These are phyloP conservation scores for Amanita inopinata DNA, from an alignment of 768 basidiomycete genomes.

Conservation along the genomic window DNA sequence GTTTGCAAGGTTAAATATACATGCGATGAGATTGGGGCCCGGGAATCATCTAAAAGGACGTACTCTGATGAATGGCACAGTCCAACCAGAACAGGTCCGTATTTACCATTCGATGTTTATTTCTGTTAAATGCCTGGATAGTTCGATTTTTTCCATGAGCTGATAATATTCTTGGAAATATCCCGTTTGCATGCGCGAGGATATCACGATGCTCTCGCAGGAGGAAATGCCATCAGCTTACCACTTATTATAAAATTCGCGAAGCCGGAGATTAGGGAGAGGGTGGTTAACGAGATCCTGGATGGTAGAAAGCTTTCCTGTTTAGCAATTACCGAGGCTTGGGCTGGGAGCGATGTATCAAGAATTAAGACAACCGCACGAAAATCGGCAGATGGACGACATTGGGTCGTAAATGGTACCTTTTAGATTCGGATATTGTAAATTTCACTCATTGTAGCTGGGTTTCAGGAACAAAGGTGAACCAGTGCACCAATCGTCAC, in stretches of 20 bases:
- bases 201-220: slow-evolving; percentile 50
- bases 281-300: slow-evolving; percentile 55
- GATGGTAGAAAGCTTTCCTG: slow-evolving; percentile 71
- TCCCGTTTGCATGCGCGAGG: slow-evolving; percentile 63
- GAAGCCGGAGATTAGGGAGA: slow-evolving; percentile 41
- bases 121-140: slow-evolving; percentile 22
- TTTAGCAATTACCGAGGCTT: slow-evolving; percentile 83
- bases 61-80: slow-evolving; percentile 67
- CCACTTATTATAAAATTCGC: slow-evolving; percentile 84
- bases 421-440: too few relatives aligned
- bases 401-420: slow-evolving; percentile 78
- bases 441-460: too few relatives aligned
- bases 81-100: slow-evolving; percentile 67
- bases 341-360: slow-evolving; percentile 75
- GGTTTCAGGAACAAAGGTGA: slow-evolving; percentile 40
- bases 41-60: slow-evolving; percentile 82
- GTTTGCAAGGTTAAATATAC: slow-evolving; percentile 56
- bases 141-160: slow-evolving; percentile 88
- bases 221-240: slow-evolving; percentile 74
- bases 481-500: slow-evolving; percentile 13
- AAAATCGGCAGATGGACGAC: slow-evolving; percentile 71
- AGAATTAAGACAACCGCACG: slow-evolving; percentile 66
- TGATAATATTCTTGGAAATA: slow-evolving; percentile 46
- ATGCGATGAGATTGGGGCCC: slow-evolving; percentile 91
- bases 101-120: slow-evolving; percentile 4